phyloP scores from a whole-genome alignment of 176 grass and related monocot species.

The Puya raimondii region DNA sequence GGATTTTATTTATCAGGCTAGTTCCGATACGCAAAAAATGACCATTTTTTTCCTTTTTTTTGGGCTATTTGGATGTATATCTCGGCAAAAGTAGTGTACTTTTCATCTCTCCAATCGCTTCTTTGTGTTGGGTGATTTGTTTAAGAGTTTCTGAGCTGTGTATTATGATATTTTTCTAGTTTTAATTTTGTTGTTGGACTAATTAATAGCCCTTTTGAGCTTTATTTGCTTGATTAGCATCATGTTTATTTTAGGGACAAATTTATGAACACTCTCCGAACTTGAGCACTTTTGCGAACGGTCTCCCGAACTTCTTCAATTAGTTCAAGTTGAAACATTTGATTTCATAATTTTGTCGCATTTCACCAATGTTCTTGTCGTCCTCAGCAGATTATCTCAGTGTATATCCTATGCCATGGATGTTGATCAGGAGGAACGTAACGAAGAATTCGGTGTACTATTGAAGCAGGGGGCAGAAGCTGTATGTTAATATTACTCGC shows the following conservation, averaged over 20 bases:
- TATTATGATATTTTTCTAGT: background rate
- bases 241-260: background rate
- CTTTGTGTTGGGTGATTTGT: background rate
- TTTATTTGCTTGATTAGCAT: background rate
- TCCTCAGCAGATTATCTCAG: conserved; percentile 1
- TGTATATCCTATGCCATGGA: conserved; percentile 35
- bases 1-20: too few species aligned
- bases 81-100: too few species aligned
- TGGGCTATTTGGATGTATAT: too few species aligned
- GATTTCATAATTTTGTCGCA: background rate
- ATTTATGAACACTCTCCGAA: background rate
- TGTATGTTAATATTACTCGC: conserved; percentile 29
- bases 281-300: too few species aligned
- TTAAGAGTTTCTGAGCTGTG: background rate
- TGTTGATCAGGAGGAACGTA: conserved; percentile 23
- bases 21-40: too few species aligned
- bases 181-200: background rate
- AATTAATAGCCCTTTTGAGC: background rate
- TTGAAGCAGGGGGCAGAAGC: conserved; percentile 92
- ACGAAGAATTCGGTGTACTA: conserved; percentile 47
- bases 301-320: too few species aligned
- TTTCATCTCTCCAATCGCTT: too few species aligned
- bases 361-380: background rate
- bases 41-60: too few species aligned
- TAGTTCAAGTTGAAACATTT: too few species aligned